These are phyloP conservation scores for Chlamydomonas sp. DNA, from an alignment of 139 green algal species.

Conservation along the genomic window DNA sequence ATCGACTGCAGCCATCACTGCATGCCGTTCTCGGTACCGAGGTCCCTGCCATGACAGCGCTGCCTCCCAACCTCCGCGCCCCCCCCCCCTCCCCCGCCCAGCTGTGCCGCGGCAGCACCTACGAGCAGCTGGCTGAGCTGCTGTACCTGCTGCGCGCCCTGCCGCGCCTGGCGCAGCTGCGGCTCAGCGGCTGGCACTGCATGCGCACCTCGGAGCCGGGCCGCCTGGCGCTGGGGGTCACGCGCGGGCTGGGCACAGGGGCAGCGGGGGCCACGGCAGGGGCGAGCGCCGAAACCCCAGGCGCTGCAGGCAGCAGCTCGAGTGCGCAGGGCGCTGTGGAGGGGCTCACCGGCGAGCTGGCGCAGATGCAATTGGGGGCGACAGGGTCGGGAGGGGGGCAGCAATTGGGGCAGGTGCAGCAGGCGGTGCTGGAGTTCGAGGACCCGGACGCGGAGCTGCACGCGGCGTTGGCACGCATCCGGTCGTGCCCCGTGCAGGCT, in stretches of 20 bases:
- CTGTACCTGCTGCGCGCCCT: constrained; percentile 26
- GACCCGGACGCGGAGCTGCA: constrained; percentile 26
- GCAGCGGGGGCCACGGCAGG: not conserved
- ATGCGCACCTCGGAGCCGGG: constrained; percentile 1
- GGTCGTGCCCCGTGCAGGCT: not conserved
- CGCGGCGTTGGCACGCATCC: constrained; percentile 14
- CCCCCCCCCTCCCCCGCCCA: not conserved
- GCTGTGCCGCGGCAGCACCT: constrained; percentile 7
- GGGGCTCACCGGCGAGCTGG: too few relatives aligned
- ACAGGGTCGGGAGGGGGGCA: not conserved
- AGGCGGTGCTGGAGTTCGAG: not conserved
- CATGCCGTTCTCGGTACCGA: too few relatives aligned
- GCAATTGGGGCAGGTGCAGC: not conserved
- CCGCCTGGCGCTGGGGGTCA: constrained; percentile 2
- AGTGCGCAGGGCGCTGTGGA: too few relatives aligned
- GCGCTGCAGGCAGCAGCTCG: not conserved
- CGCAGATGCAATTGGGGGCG: not conserved
- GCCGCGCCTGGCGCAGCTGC: constrained; percentile 1
- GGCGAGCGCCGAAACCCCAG: not conserved
- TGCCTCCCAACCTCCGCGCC: not conserved
- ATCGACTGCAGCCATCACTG: too few relatives aligned
- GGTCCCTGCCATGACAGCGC: too few relatives aligned
- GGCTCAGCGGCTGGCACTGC: constrained; percentile 29
- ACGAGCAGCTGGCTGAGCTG: constrained; percentile 29
- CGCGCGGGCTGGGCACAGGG: not conserved